Percentiles rank a stretch among this genome's conserved stretches.
These are phyloP conservation scores for Pseudopyrenochaeta lycopersici DNA, from an alignment of 2,329 filamentous ascomycete species.

Conservation along the genomic window DNA sequence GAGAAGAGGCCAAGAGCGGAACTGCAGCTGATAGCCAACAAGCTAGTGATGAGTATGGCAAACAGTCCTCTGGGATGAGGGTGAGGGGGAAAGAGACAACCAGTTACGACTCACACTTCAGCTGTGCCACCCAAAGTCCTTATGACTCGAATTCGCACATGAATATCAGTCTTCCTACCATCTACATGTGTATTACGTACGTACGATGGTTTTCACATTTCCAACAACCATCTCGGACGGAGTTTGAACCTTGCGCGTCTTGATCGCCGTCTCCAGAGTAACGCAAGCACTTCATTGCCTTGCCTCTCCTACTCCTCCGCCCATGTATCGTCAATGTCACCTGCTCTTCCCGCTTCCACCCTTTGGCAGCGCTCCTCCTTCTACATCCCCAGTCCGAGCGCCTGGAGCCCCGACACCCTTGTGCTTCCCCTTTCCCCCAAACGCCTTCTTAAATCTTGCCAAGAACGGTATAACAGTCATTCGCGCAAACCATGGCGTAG, in stretches of 20 bases:
- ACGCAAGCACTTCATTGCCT: not conserved
- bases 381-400: slow-evolving; percentile 46
- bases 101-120: not conserved
- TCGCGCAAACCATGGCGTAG: slow-evolving; percentile 87
- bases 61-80: slow-evolving; percentile 3
- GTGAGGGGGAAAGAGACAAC: not conserved
- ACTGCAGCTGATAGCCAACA: not conserved
- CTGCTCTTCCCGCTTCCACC: slow-evolving; percentile 14
- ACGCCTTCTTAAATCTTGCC: slow-evolving; percentile 48
- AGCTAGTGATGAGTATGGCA: slow-evolving; percentile 2
- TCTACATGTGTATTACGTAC: not conserved
- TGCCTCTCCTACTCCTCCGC: not conserved
- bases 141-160: no score
- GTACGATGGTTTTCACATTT: not conserved
- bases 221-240: no score
- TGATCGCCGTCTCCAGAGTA: no score
- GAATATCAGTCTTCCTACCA: slow-evolving; percentile 1
- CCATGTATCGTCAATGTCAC: not conserved
- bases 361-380: slow-evolving; percentile 42
- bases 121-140: no score
- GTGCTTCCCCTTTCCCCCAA: slow-evolving; percentile 44
- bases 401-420: slow-evolving; percentile 27
- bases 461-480: slow-evolving; percentile 38
- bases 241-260: no score
- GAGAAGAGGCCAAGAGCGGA: no score